Percentiles rank a stretch among this genome's conserved stretches.
These are phyloP conservation scores for Chrysosphaeria jannelii DNA, from an alignment of 2,329 filamentous ascomycete genomes.

Conservation along the genomic window DNA sequence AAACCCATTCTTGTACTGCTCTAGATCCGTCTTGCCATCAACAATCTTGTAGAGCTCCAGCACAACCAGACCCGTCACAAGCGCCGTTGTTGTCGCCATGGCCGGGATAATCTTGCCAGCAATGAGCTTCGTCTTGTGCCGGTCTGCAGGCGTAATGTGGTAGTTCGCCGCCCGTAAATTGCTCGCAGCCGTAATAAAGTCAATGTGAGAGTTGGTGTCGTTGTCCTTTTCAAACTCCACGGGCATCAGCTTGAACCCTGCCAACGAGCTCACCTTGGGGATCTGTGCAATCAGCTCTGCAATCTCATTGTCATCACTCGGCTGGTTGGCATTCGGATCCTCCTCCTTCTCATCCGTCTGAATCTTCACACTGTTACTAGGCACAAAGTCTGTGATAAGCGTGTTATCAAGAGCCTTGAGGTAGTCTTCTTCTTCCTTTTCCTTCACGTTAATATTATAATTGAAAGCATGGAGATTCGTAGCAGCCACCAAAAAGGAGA, in stretches of 20 bases:
- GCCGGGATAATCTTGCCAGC: slow-evolving; percentile 98
- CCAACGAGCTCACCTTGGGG: slow-evolving; percentile 49
- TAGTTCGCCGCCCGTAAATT: slow-evolving; percentile 95
- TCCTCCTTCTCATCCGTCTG: slow-evolving; percentile 88
- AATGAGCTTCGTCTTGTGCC: slow-evolving; percentile 98
- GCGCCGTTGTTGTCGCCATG: slow-evolving; percentile 85
- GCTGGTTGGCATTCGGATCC: slow-evolving; percentile 42
- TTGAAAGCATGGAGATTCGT: slow-evolving; percentile 93
- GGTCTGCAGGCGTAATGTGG: slow-evolving; percentile 74
- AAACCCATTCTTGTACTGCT: slow-evolving; percentile 98
- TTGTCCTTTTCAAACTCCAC: slow-evolving; percentile 97
- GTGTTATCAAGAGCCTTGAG: slow-evolving; percentile 60
- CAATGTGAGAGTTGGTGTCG: slow-evolving; percentile 91
- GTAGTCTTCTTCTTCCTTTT: slow-evolving; percentile 39
- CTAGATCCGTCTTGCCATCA: slow-evolving; percentile 84
- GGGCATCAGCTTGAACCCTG: slow-evolving; percentile 65
- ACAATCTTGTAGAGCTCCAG: slow-evolving; percentile 90
- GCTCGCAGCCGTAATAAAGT: slow-evolving; percentile 93
- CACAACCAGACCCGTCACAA: slow-evolving; percentile 79
- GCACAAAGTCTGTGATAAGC: slow-evolving; percentile 85
- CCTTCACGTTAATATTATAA: slow-evolving; percentile 79
- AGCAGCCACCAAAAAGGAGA: slow-evolving; percentile 61
- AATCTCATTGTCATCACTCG: slow-evolving; percentile 46
- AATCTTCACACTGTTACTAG: slow-evolving; percentile 77
- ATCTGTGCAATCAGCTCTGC: slow-evolving; percentile 40